Evolutionary conservation across 768 basidiomycete genomes (phyloP).

Genomic region (Erythrobasidium yunnanense): DNA sequence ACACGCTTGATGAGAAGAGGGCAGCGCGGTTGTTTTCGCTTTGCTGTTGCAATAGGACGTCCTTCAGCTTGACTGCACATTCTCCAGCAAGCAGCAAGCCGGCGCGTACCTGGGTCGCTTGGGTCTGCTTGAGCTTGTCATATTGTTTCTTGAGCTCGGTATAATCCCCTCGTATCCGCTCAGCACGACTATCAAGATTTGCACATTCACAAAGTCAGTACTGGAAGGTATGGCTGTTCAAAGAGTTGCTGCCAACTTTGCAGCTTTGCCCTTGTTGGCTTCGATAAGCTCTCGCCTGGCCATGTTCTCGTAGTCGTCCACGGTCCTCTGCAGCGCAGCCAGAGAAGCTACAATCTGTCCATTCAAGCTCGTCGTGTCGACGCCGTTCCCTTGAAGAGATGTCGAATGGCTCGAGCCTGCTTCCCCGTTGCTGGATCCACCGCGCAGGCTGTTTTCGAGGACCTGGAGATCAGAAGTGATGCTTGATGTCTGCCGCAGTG

Average conservation of each 20-base stretch:
- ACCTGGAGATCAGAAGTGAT: constrained; percentile 21
- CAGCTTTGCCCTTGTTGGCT: constrained; percentile 90
- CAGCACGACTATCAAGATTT: constrained; percentile 61
- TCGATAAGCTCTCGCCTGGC: constrained; percentile 91
- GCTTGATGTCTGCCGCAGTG: constrained; percentile 25
- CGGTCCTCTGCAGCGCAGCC: constrained; percentile 82
- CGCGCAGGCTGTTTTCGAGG: constrained; percentile 11
- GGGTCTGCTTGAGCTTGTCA: constrained; percentile 53
- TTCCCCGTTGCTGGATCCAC: background rate
- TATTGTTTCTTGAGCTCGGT: constrained; percentile 69
- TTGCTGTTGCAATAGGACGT: background rate
- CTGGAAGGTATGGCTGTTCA: background rate
- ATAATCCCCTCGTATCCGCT: constrained; percentile 82
- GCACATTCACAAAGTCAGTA: background rate
- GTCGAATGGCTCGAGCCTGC: background rate
- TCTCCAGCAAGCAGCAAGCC: too few species aligned
- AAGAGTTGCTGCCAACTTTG: constrained; percentile 51
- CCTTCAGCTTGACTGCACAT: too few species aligned
- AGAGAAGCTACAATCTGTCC: constrained; percentile 97
- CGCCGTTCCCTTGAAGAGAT: constrained; percentile 18
- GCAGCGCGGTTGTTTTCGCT: background rate
- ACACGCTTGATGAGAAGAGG: background rate
- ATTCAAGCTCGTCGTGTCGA: constrained; percentile 45
- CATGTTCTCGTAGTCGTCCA: constrained; percentile 96
- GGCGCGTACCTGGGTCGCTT: constrained; percentile 15